Conservation (phyloP, 2,329 filamentous ascomycete species). For the Aspergillus pseudoterreus region DNA sequence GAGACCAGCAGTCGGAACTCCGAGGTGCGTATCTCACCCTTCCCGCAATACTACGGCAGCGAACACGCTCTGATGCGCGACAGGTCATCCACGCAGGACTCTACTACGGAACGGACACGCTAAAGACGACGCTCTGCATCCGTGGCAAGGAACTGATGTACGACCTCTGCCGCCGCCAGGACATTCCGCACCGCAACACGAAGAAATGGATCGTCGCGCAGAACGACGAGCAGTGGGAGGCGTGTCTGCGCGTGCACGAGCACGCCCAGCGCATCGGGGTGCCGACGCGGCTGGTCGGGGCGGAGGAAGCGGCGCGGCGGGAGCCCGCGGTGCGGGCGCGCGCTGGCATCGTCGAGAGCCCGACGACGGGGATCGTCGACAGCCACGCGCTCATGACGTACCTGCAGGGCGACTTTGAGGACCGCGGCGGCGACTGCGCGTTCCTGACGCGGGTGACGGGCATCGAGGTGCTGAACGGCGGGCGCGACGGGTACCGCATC, state of each 20-base stretch:
- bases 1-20: slow-evolving; percentile 90
- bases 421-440: slow-evolving; percentile 70
- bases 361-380: slow-evolving; percentile 86
- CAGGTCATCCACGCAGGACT: slow-evolving; percentile 91
- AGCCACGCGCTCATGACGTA: slow-evolving; percentile 79
- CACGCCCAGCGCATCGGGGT: slow-evolving; percentile 57
- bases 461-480: slow-evolving; percentile 54
- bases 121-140: slow-evolving; percentile 84
- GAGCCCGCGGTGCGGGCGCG: slow-evolving; percentile 61
- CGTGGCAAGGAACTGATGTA: slow-evolving; percentile 75
- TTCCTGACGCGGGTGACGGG: slow-evolving; percentile 63
- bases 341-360: slow-evolving; percentile 74
- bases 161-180: slow-evolving; percentile 63
- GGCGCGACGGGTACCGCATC: slow-evolving; percentile 66
- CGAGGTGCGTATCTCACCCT: slow-evolving; percentile 52
- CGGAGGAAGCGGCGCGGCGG: slow-evolving; percentile 52
- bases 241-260: slow-evolving; percentile 50
- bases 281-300: slow-evolving; percentile 67
- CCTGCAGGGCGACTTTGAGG: slow-evolving; percentile 72
- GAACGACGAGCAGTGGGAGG: slow-evolving; percentile 64
- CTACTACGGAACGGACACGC: slow-evolving; percentile 72
- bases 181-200: slow-evolving; percentile 68
- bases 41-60: background rate
- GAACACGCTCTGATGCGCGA: background rate
- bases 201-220: slow-evolving; percentile 97